Percentiles rank a stretch among this genome's conserved stretches.
phyloP scores from a whole-genome alignment of 345 rosid genomes.

The Erucastrum elatum region DNA sequence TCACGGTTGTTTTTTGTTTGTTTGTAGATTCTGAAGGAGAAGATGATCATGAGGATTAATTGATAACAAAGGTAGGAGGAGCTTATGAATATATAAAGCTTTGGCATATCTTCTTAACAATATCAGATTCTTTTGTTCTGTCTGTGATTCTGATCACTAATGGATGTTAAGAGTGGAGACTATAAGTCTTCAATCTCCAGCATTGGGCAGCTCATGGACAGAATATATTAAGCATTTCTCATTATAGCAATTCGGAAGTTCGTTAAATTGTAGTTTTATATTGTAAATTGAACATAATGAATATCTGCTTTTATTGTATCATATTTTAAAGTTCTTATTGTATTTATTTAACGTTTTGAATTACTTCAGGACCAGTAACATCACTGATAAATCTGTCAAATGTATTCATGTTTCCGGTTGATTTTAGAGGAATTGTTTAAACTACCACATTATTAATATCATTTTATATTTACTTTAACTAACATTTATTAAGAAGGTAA shows the following conservation, averaged over 20 bases:
- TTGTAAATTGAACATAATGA: conserved; percentile 1
- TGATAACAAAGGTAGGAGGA: conserved; percentile 7
- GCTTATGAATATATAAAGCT: not conserved
- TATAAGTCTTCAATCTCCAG: not conserved
- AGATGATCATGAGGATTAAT: conserved; percentile 73
- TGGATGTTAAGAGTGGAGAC: conserved; percentile 5
- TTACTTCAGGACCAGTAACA: not conserved
- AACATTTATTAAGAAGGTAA: too few relatives aligned
- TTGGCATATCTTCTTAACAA: not conserved
- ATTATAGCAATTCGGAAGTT: not conserved
- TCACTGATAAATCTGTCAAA: too few relatives aligned
- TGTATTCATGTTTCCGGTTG: too few relatives aligned
- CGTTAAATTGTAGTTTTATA: not conserved
- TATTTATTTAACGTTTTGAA: not conserved
- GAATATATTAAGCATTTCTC: not conserved
- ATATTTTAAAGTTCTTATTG: not conserved
- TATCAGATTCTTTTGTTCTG: not conserved
- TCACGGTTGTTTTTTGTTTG: not conserved
- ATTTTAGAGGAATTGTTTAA: too few relatives aligned
- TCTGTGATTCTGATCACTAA: conserved; percentile 2
- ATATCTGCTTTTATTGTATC: not conserved
- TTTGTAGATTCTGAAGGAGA: conserved; percentile 33
- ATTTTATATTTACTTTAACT: too few relatives aligned
- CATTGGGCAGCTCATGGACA: conserved; percentile 4
- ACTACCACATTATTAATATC: too few relatives aligned